Evolutionary conservation across 2,329 filamentous ascomycete genomes (phyloP).

Genomic region (Seiridium unicorne): DNA sequence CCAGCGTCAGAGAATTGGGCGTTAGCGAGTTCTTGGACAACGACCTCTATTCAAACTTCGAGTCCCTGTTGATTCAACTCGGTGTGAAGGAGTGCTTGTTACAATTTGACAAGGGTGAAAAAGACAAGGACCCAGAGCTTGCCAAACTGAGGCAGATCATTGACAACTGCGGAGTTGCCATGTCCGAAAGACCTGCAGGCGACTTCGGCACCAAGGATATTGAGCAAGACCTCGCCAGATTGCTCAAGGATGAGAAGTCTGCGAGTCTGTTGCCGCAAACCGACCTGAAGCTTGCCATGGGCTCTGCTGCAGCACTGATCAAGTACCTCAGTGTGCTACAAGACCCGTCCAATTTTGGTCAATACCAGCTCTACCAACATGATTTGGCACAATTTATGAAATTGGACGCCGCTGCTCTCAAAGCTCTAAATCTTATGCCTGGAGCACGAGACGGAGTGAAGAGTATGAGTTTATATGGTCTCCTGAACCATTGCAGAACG

Average conservation of each 20-base stretch:
- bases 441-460: conserved; percentile 93
- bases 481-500: conserved; percentile 97
- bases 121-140: conserved; percentile 85
- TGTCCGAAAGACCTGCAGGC: conserved; percentile 72
- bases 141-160: conserved; percentile 85
- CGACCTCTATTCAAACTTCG: conserved; percentile 96
- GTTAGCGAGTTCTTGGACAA: conserved; percentile 99
- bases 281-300: conserved; percentile 94
- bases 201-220: conserved; percentile 92
- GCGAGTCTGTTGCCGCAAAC: conserved; percentile 80
- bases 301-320: conserved; percentile 87
- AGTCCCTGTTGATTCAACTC: conserved; percentile 92
- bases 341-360: conserved; percentile 91
- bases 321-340: conserved; percentile 91
- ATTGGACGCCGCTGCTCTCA: conserved; percentile 88
- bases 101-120: conserved; percentile 74
- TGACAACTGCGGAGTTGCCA: conserved; percentile 86
- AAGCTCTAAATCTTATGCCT: conserved; percentile 95
- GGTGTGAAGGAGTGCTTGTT: conserved; percentile 92
- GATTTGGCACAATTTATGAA: conserved; percentile 98
- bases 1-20: conserved; percentile 90
- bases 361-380: conserved; percentile 96
- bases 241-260: conserved; percentile 83
- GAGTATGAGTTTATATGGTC: conserved; percentile 91
- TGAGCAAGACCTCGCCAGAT: conserved; percentile 85